Percentiles rank a stretch among this genome's conserved stretches.
phyloP scores from a whole-genome alignment of 768 basidiomycete genomes.

The Rhodotorula diobovata region DNA sequence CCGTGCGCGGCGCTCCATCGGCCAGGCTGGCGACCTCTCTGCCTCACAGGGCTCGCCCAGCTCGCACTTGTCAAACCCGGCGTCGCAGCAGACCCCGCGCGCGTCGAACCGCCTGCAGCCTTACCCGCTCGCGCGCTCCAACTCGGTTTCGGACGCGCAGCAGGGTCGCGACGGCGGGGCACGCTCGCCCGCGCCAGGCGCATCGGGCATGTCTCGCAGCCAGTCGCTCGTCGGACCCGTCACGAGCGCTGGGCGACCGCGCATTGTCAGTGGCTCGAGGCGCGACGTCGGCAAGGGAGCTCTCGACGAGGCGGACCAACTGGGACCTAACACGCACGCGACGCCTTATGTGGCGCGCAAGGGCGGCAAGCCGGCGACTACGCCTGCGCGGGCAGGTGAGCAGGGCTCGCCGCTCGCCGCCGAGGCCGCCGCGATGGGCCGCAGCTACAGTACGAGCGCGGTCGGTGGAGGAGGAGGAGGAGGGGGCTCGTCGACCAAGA shows the following conservation, averaged over 20 bases:
- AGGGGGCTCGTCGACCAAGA: background rate
- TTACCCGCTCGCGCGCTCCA: conserved; percentile 31
- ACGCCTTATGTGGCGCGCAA: background rate
- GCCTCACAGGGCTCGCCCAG: background rate
- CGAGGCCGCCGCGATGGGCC: conserved; percentile 15
- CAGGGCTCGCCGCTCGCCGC: conserved; percentile 19
- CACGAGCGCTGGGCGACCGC: conserved; percentile 3
- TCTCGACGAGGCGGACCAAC: conserved; percentile 44
- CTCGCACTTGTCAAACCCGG: background rate
- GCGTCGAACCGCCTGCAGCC: conserved; percentile 2
- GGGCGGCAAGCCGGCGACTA: background rate
- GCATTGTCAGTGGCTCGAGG: background rate
- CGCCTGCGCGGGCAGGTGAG: conserved; percentile 1
- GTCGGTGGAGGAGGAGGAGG: too few species aligned
- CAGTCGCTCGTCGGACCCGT: conserved; percentile 20
- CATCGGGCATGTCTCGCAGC: conserved; percentile 15
- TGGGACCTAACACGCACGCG: background rate
- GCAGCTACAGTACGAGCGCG: conserved; percentile 32
- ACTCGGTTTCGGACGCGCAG: conserved; percentile 9
- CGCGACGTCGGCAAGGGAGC: conserved; percentile 33
- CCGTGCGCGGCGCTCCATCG: conserved; percentile 14
- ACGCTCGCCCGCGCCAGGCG: background rate
- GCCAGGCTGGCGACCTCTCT: background rate
- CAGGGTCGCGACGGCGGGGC: background rate
- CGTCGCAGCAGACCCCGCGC: conserved; percentile 20